phyloP scores from a whole-genome alignment of 345 rosid genomes.

The Melaleuca quinquenervia region DNA sequence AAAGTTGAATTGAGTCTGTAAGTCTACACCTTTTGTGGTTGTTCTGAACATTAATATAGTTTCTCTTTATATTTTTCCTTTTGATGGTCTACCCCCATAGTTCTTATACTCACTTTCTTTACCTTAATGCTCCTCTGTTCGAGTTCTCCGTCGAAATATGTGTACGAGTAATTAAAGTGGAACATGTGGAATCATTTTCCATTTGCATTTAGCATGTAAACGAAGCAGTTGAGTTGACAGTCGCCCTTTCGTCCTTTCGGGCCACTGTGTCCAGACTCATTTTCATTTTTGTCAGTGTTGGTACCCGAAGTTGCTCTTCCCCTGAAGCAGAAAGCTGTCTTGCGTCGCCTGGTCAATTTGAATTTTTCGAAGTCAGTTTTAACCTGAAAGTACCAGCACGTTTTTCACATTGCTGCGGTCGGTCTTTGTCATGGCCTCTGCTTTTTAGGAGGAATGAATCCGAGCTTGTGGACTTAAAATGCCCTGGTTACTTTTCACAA shows the following conservation, averaged over 20 bases:
- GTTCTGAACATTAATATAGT: slow-evolving; percentile 5
- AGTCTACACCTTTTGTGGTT: slow-evolving; percentile 19
- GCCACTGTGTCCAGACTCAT: neutral
- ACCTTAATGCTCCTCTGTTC: neutral
- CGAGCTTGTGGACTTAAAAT: neutral
- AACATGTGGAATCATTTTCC: neutral
- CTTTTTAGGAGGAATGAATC: neutral
- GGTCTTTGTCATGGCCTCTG: neutral
- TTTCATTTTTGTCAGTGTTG: neutral
- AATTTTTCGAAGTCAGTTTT: neutral
- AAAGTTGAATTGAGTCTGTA: slow-evolving; percentile 25
- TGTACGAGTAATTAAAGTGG: neutral
- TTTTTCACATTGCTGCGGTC: neutral
- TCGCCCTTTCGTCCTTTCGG: neutral
- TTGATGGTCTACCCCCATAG: neutral
- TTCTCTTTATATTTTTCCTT: neutral
- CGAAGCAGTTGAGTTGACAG: neutral
- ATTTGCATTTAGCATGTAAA: neutral
- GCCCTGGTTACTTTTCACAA: neutral
- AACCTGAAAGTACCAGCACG: neutral
- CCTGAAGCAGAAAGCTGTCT: neutral
- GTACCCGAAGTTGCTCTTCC: neutral
- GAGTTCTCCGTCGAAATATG: neutral
- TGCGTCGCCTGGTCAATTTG: neutral
- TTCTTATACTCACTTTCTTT: neutral